A percentile compares a stretch with the other conserved stretches of the same genome.
Conservation (phyloP, 2,329 filamentous ascomycete genomes). For the Dothideomycetidae sp. region DNA sequence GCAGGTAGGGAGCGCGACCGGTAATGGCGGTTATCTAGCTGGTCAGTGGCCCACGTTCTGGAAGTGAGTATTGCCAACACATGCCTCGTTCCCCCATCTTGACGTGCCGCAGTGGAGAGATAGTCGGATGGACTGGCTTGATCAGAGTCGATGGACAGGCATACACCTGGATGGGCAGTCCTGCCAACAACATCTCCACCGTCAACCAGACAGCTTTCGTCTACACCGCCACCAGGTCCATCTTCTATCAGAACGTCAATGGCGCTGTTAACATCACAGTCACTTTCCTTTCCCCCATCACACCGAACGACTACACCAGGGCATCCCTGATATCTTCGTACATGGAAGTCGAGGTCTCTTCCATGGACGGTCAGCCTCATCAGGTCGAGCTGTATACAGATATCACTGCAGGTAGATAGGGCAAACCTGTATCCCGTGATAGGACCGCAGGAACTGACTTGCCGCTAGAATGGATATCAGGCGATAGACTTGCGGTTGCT, state of each 20-base stretch:
- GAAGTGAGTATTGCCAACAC: slow-evolving; percentile 39
- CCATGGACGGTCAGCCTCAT: slow-evolving; percentile 48
- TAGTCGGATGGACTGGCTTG: slow-evolving; percentile 24
- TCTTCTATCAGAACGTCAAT: slow-evolving; percentile 52
- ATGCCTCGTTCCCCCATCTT: neutral
- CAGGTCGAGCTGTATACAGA: slow-evolving; percentile 59
- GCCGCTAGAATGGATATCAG: slow-evolving; percentile 53
- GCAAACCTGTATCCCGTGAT: neutral
- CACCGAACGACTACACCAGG: slow-evolving; percentile 48
- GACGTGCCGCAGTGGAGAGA: slow-evolving; percentile 8
- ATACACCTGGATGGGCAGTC: slow-evolving; percentile 55
- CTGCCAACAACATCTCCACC: slow-evolving; percentile 28
- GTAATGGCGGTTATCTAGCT: slow-evolving; percentile 51
- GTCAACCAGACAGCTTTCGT: slow-evolving; percentile 49
- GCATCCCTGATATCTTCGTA: slow-evolving; percentile 61
- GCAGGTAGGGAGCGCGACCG: slow-evolving; percentile 42
- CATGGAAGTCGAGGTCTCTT: slow-evolving; percentile 47
- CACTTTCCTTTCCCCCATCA: slow-evolving; percentile 58
- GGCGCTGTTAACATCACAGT: slow-evolving; percentile 49
- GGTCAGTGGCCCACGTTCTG: slow-evolving; percentile 58
- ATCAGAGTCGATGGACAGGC: slow-evolving; percentile 51
- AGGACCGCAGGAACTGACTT: neutral
- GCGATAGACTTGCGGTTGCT: slow-evolving; percentile 41
- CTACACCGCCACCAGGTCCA: slow-evolving; percentile 59
- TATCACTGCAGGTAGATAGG: slow-evolving; percentile 47